Evolutionary conservation across 2,329 filamentous ascomycete species (phyloP).

Genomic region (Alternaria metachromatica): DNA sequence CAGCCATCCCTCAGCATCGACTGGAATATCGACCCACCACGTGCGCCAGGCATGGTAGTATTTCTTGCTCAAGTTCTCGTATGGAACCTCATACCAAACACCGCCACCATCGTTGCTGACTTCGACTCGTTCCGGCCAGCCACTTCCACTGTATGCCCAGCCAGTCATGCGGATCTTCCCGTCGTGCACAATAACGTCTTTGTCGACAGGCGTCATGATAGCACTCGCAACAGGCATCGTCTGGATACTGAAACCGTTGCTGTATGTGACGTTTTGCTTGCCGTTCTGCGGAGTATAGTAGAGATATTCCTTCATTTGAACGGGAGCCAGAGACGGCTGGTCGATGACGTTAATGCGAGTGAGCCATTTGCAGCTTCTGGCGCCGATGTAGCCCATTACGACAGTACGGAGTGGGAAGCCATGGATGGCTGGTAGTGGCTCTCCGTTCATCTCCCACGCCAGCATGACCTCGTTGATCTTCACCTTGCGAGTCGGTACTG

Average conservation of each 20-base stretch:
- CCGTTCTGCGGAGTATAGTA: slow-evolving; percentile 73
- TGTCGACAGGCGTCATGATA: slow-evolving; percentile 69
- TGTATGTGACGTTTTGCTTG: slow-evolving; percentile 68
- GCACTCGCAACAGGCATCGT: slow-evolving; percentile 74
- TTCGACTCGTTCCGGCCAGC: slow-evolving; percentile 66
- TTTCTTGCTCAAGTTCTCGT: slow-evolving; percentile 67
- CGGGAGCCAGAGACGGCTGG: slow-evolving; percentile 63
- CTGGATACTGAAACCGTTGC: slow-evolving; percentile 70
- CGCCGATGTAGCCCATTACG: slow-evolving; percentile 72
- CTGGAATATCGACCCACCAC: slow-evolving; percentile 69
- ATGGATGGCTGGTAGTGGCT: slow-evolving; percentile 69
- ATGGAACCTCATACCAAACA: slow-evolving; percentile 69
- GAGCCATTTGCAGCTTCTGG: slow-evolving; percentile 68
- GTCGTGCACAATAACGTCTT: slow-evolving; percentile 66
- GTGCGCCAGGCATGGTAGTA: slow-evolving; percentile 68
- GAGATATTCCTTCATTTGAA: slow-evolving; percentile 70
- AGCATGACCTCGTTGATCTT: slow-evolving; percentile 71
- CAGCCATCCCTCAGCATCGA: slow-evolving; percentile 58
- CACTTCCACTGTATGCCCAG: slow-evolving; percentile 54
- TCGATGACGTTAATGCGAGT: slow-evolving; percentile 68
- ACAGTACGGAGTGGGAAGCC: slow-evolving; percentile 69
- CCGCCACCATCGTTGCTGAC: slow-evolving; percentile 68
- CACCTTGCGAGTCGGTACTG: slow-evolving; percentile 71
- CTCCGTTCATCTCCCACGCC: slow-evolving; percentile 75
- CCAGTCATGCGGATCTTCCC: slow-evolving; percentile 63